These are phyloP conservation scores for Sporothrix brunneoviolacea DNA, from an alignment of 2,329 filamentous ascomycete genomes.

Conservation along the genomic window DNA sequence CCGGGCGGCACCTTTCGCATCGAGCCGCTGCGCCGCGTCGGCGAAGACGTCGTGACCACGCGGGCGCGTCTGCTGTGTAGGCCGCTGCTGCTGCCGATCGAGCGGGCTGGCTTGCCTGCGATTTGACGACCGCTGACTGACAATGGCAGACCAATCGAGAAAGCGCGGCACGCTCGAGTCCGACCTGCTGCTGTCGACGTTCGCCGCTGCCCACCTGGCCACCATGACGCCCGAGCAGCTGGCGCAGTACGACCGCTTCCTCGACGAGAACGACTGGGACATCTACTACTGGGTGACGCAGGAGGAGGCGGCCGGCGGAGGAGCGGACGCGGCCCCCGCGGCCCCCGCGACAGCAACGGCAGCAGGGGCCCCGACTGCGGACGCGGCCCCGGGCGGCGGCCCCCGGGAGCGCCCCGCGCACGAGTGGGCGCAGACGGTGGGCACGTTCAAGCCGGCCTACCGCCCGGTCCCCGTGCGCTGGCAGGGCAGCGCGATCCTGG, in stretches of 20 bases:
- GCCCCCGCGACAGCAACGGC: conserved; percentile 10
- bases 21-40: conserved; percentile 77
- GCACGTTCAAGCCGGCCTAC: conserved; percentile 90
- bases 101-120: no score
- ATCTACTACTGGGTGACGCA: conserved; percentile 99
- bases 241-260: conserved; percentile 79
- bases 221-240: conserved; percentile 69
- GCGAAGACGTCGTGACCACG: conserved; percentile 81
- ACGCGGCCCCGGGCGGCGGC: not conserved
- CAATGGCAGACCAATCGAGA: conserved; percentile 90
- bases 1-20: conserved; percentile 80
- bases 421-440: conserved; percentile 96
- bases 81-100: no score
- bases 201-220: conserved; percentile 72
- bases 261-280: conserved; percentile 99
- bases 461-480: conserved; percentile 81
- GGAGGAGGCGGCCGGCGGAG: conserved; percentile 35
- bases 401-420: conserved; percentile 43
- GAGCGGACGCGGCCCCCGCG: not conserved
- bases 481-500: conserved; percentile 74
- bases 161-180: conserved; percentile 95
- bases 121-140: no score
- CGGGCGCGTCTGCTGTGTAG: conserved; percentile 70
- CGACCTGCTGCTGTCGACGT: conserved; percentile 92
- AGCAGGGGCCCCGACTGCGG: conserved; percentile 31